Evolutionary conservation across 768 basidiomycete species (phyloP).

Genomic region (Tubosaeta sp.): DNA sequence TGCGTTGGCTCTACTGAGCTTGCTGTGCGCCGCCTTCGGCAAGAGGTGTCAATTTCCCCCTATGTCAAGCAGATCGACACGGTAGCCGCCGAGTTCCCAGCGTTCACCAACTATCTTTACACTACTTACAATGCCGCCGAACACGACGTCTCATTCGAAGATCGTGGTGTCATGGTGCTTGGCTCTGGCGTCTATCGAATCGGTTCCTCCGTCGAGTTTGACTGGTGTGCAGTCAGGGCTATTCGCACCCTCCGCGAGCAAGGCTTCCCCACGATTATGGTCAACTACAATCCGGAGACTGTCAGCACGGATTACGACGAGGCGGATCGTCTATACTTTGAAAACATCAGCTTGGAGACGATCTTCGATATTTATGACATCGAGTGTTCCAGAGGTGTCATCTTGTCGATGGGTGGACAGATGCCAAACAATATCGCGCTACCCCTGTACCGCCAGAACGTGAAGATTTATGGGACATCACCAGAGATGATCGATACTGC

Average conservation of each 20-base stretch:
- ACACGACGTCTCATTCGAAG: constrained; percentile 85
- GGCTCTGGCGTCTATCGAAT: constrained; percentile 99
- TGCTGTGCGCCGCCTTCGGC: constrained; percentile 84
- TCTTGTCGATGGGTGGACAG: constrained; percentile 97
- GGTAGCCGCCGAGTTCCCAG: constrained; percentile 97
- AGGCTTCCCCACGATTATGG: constrained; percentile 94
- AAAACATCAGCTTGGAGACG: constrained; percentile 95
- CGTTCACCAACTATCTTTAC: constrained; percentile 98
- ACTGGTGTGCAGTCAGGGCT: constrained; percentile 98
- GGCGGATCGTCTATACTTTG: constrained; percentile 96
- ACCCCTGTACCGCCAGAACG: constrained; percentile 92
- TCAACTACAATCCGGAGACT: constrained; percentile 99
- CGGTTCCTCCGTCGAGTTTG: constrained; percentile 98
- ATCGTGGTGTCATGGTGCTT: constrained; percentile 93
- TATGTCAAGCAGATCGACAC: constrained; percentile 99
- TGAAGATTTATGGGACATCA: constrained; percentile 97
- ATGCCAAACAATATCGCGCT: constrained; percentile 98
- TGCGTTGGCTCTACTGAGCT: constrained; percentile 89
- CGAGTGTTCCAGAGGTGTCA: constrained; percentile 85
- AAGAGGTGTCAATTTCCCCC: constrained; percentile 77
- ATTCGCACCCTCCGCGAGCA: constrained; percentile 95
- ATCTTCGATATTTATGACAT: constrained; percentile 96
- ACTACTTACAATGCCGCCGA: constrained; percentile 97
- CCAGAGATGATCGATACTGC: constrained; percentile 99
- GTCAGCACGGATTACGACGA: constrained; percentile 99